These are phyloP conservation scores for Meira miltonrushii DNA, from an alignment of 1,284 basidiomycete species.

Conservation along the genomic window DNA sequence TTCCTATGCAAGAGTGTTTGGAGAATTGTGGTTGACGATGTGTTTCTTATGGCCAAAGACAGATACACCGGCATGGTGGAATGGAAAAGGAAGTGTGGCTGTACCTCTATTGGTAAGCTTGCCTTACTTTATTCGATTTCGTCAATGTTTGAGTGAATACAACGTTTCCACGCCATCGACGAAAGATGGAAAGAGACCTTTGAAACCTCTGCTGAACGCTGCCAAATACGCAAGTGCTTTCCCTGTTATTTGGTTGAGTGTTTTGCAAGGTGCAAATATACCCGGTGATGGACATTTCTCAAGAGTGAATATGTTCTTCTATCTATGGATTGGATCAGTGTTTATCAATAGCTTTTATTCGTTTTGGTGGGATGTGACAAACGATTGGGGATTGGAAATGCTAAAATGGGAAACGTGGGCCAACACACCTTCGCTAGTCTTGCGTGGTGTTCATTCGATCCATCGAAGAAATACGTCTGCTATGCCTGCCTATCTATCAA, in stretches of 20 bases:
- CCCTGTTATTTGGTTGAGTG: conserved; percentile 74
- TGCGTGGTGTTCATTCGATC: neutral
- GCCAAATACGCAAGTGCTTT: conserved; percentile 94
- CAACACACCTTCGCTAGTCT: neutral
- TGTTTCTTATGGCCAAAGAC: conserved; percentile 64
- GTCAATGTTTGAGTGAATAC: conserved; percentile 88
- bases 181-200: neutral
- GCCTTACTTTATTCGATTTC: conserved; percentile 83
- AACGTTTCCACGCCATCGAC: conserved; percentile 7
- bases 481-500: conserved; percentile 1
- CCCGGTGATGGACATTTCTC: conserved; percentile 1
- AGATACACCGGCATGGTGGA: conserved; percentile 45
- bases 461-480: conserved; percentile 9
- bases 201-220: conserved; percentile 80
- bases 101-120: conserved; percentile 73
- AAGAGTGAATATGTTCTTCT: neutral
- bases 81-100: conserved; percentile 54
- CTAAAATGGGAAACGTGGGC: conserved; percentile 54
- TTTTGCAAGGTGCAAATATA: conserved; percentile 11
- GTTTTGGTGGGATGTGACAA: conserved; percentile 98
- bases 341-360: conserved; percentile 86
- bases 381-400: conserved; percentile 91
- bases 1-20: conserved; percentile 91
- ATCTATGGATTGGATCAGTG: conserved; percentile 63
- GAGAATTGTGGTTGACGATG: conserved; percentile 82